Evolutionary conservation across 1,139 yeast genomes (phyloP), one percentile per base, ranked within the genome.

Genomic region (Kodamaea sp.): DNA sequence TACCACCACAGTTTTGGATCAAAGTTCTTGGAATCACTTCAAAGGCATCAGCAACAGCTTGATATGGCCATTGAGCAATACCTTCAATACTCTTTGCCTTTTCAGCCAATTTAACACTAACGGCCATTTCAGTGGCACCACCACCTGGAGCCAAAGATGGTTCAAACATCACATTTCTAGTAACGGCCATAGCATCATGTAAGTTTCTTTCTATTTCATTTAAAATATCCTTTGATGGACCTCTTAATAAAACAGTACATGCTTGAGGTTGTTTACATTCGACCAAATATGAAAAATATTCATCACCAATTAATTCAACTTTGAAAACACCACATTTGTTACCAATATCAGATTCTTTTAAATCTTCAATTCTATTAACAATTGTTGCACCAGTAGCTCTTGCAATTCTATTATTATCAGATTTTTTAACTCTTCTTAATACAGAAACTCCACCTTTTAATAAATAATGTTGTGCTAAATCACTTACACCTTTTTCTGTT

Each of bases 61-160:
- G 95, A 68, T 92, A 94, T 38, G 98, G 98, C 95, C 96, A 90
- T 67, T 94, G 98, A 41, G 88, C 90, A 42, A 92, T 84, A 42
- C 98, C 98, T 63, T 89, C 97, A 51, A 94, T 81, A 38, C 81
- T 75, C 67, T 90, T 90, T 36, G 97, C 97, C 68, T 80, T 84
- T 61, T 92, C 97, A 8, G 96, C 78, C 45, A 92, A 75, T 50
- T 77, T 80, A 25, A 92, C 97, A 49, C 94, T 77, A 36, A 94
- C 90, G 2, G 98, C 98, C 97, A 94, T 92, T 67, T 92, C 99
- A 20, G 97, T 92, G 37, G 99, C 98, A 57, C 99, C 98, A 43
- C 98, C 99, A 52, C 99, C 99, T 37, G 99, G 99, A 2, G 96
- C 76, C 57, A 92, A 75, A 30, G 94, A 81, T 37, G 99, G 98